Evolutionary conservation across 2,329 filamentous ascomycete genomes (phyloP).

Genomic region (Fusarium virguliforme): DNA sequence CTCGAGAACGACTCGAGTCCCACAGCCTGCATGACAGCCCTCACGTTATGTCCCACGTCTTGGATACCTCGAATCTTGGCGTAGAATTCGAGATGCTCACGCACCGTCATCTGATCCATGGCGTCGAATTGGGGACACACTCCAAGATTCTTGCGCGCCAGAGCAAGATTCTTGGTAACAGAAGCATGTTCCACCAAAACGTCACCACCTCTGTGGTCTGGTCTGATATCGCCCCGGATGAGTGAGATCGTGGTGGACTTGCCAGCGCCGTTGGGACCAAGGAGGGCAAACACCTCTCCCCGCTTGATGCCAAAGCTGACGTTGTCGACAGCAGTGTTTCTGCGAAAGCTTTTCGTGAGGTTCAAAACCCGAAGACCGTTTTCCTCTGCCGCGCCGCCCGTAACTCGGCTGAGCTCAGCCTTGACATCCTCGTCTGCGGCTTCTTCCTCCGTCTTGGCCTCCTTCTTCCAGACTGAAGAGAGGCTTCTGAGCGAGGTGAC

Average conservation of each 20-base stretch:
- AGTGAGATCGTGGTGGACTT: slow-evolving; percentile 92
- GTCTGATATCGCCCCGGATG: slow-evolving; percentile 89
- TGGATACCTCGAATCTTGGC: slow-evolving; percentile 85
- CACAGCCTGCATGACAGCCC: slow-evolving; percentile 84
- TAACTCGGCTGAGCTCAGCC: slow-evolving; percentile 76
- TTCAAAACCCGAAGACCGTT: slow-evolving; percentile 86
- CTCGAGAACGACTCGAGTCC: slow-evolving; percentile 80
- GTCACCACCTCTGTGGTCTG: slow-evolving; percentile 79
- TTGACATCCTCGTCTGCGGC: slow-evolving; percentile 73
- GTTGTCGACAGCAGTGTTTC: slow-evolving; percentile 87
- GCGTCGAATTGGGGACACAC: slow-evolving; percentile 93
- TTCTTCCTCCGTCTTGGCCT: slow-evolving; percentile 51
- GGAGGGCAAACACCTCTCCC: slow-evolving; percentile 88
- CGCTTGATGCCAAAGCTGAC: slow-evolving; percentile 86
- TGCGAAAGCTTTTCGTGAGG: slow-evolving; percentile 84
- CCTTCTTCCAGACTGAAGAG: slow-evolving; percentile 56
- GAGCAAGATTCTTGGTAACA: slow-evolving; percentile 79
- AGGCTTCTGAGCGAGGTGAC: slow-evolving; percentile 67
- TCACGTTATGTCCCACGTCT: slow-evolving; percentile 83
- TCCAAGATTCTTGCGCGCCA: slow-evolving; percentile 84
- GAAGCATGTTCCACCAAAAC: slow-evolving; percentile 85
- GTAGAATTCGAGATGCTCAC: slow-evolving; percentile 91
- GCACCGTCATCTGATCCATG: slow-evolving; percentile 91
- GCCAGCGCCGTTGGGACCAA: slow-evolving; percentile 92
- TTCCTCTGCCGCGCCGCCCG: slow-evolving; percentile 54